Evolutionary conservation across 2,329 filamentous ascomycete species (phyloP).

Genomic region (Malbranchea zuffiana): DNA sequence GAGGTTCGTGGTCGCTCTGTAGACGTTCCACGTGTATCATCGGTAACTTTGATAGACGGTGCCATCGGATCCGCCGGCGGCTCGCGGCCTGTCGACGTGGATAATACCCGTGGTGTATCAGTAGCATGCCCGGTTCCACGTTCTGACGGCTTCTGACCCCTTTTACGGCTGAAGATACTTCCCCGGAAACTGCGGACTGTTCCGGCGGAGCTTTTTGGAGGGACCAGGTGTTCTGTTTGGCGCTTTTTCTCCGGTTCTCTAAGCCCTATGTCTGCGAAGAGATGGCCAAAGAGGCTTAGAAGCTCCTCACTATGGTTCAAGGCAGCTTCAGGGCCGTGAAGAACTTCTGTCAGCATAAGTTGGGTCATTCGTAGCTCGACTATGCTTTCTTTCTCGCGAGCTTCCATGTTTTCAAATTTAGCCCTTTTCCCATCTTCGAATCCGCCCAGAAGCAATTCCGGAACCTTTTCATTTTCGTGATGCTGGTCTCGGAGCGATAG

Average conservation of each 20-base stretch:
- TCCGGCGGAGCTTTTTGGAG: slow-evolving; percentile 59
- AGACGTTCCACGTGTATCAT: slow-evolving; percentile 39
- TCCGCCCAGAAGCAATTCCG: not conserved
- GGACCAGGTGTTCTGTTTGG: slow-evolving; percentile 36
- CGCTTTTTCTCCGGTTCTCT: slow-evolving; percentile 20
- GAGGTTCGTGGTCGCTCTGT: slow-evolving; percentile 20
- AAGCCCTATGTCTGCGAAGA: slow-evolving; percentile 58
- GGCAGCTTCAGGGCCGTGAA: slow-evolving; percentile 72
- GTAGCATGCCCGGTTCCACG: slow-evolving; percentile 34
- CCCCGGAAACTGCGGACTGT: slow-evolving; percentile 59
- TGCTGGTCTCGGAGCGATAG: slow-evolving; percentile 22
- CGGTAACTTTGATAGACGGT: slow-evolving; percentile 67
- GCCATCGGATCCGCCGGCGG: slow-evolving; percentile 29
- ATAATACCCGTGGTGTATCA: slow-evolving; percentile 22
- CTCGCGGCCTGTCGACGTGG: slow-evolving; percentile 19
- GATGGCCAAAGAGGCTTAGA: slow-evolving; percentile 63
- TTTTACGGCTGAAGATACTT: slow-evolving; percentile 64
- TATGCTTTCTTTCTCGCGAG: slow-evolving; percentile 72
- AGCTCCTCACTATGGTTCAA: slow-evolving; percentile 83
- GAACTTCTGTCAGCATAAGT: slow-evolving; percentile 66
- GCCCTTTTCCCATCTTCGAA: not conserved
- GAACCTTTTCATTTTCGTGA: slow-evolving; percentile 14
- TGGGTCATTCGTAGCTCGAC: slow-evolving; percentile 97
- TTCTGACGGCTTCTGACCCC: too few species aligned
- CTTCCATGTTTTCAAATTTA: slow-evolving; percentile 64